Base-by-base conservation (phyloP, 2,329 filamentous ascomycete genomes). In the Rhinocladiella similis region DNA sequence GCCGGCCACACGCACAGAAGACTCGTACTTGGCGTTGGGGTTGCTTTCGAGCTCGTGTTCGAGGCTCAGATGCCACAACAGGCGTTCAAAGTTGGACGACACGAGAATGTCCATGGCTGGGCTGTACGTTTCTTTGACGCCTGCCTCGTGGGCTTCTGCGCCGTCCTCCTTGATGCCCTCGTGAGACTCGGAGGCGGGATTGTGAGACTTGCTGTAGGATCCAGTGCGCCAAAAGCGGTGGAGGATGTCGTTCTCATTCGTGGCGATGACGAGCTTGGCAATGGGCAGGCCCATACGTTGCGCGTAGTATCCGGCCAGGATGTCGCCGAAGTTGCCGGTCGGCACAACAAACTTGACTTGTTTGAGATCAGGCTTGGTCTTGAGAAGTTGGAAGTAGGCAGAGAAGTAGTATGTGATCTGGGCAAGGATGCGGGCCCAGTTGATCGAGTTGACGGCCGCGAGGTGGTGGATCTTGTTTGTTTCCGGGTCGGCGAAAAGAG, bases 71-170 rank as follows among this genome's bases (percentile, higher is more conserved):
- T 90, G 97, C 93, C 93, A 97, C 10, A 99, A 81, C 4, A 99
- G 80, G 29, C 94, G 85, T 80, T 99, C 94, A 70, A 99, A 97
- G 78, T 99, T 99, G 72, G 89, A 94, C 20, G 89, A 93, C 12
- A 97, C 92, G 3, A 97, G 80, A 63, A 97, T 97, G 72, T 99
- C 94, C 94, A 99, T 97, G 45, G 94, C 94, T 0, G 94, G 94
- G 65, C 88, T 91, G 50, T 95, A 82, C 0, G 94, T 99, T 76
- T 96, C 92, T 76, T 91, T 92, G 60, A 93, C 91, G 36, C 89
- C 90, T 43, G 85, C 83, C 43, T 77, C 74, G 58, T 91, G 85
- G 6, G 83, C 82, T 65, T 85, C 82, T 16, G 73, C 81, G 22
- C 83, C 83, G 65, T 86, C 83, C 51, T 76, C 77, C 3, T 72